A percentile compares a stretch with the other conserved stretches of the same genome.
Evolutionary conservation across 148 eudicot genomes (phyloP).

Genomic region (Rhododendron williamsianum): DNA sequence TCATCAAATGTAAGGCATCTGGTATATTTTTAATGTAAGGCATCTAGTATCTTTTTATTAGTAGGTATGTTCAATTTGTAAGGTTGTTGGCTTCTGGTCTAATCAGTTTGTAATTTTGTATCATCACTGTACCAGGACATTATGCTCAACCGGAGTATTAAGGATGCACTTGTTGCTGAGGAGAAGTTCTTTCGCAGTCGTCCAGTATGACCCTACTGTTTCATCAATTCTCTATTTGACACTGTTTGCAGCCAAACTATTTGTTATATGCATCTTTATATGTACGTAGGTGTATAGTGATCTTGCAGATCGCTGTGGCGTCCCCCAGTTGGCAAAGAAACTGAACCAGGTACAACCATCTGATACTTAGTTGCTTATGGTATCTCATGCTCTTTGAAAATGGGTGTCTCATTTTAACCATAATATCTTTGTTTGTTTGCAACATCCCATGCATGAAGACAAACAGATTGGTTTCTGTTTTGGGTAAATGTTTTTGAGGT

Average conservation of each 20-base stretch:
- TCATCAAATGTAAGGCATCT: not conserved
- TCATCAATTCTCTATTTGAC: not conserved
- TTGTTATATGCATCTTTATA: slow-evolving; percentile 8
- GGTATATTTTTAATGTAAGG: not conserved
- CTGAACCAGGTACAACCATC: slow-evolving; percentile 68
- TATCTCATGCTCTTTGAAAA: not conserved
- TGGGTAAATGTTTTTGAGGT: not conserved
- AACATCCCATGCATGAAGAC: not conserved
- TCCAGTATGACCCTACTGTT: slow-evolving; percentile 46
- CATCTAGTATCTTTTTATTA: not conserved
- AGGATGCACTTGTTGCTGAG: slow-evolving; percentile 91
- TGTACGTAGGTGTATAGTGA: slow-evolving; percentile 76
- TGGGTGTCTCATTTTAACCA: not conserved
- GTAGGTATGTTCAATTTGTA: not conserved
- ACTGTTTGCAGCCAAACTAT: not conserved
- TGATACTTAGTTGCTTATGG: slow-evolving; percentile 9
- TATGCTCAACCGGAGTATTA: slow-evolving; percentile 60
- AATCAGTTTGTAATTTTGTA: not conserved
- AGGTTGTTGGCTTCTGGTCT: slow-evolving; percentile 9
- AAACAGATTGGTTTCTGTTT: not conserved
- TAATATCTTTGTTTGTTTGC: not conserved
- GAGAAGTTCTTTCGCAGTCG: slow-evolving; percentile 94
- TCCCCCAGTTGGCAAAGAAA: slow-evolving; percentile 90
- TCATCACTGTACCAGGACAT: slow-evolving; percentile 66
- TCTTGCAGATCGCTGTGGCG: slow-evolving; percentile 90